These are phyloP conservation scores for Funneliformis caledonium DNA, from an alignment of 371 early-diverging fungal species.

Conservation along the genomic window DNA sequence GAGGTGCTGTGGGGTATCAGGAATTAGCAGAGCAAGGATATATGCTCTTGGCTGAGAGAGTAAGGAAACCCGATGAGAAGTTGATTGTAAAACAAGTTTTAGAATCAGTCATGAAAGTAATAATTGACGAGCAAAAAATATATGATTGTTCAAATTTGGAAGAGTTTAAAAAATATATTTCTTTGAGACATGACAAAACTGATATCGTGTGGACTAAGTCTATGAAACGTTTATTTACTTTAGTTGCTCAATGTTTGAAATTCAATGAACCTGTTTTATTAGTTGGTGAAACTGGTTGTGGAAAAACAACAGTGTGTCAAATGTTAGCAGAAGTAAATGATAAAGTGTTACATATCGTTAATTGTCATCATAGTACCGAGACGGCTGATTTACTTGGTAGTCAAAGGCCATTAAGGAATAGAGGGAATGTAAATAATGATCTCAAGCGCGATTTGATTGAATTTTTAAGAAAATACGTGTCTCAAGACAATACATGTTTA, in stretches of 20 bases:
- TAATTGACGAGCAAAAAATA: conserved; percentile 65
- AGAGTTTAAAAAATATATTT: conserved; percentile 54
- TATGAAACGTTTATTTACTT: conserved; percentile 90
- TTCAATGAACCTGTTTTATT: conserved; percentile 96
- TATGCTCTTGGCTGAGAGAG: conserved; percentile 95
- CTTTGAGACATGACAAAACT: conserved; percentile 45
- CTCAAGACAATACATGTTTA: conserved; percentile 39
- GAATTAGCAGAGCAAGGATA: conserved; percentile 92
- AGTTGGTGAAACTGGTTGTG: conserved; percentile 99
- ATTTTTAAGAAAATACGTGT: conserved; percentile 42
- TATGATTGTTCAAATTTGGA: conserved; percentile 68
- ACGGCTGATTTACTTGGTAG: conserved; percentile 97
- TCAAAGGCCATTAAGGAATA: conserved; percentile 91
- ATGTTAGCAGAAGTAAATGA: conserved; percentile 74
- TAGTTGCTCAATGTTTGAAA: conserved; percentile 82
- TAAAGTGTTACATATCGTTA: conserved; percentile 85
- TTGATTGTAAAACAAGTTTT: conserved; percentile 80
- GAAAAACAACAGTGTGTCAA: conserved; percentile 99
- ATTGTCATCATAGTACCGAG: conserved; percentile 98
- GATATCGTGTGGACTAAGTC: conserved; percentile 94
- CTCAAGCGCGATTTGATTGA: conserved; percentile 49
- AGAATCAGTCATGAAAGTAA: conserved; percentile 81
- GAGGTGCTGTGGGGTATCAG: conserved; percentile 78
- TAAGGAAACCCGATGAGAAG: conserved; percentile 86
- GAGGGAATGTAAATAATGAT: conserved; percentile 53